phyloP scores from a whole-genome alignment of 1,284 basidiomycete genomes.

The Golubevia sp. region DNA sequence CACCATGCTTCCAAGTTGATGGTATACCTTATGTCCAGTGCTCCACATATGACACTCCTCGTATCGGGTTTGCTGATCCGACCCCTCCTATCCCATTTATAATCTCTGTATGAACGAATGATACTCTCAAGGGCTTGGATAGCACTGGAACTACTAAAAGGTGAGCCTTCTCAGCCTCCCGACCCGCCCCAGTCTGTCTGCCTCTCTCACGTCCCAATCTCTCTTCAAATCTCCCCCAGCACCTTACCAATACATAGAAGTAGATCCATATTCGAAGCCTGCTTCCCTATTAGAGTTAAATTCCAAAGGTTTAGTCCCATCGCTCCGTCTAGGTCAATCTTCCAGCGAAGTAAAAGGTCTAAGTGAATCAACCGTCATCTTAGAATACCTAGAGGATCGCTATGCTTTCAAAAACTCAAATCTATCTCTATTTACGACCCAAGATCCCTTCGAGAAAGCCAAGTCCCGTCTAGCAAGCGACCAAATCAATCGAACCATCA shows the following conservation, averaged over 20 bases:
- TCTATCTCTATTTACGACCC: conserved; percentile 25
- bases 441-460: conserved; percentile 29
- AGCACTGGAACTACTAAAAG: conserved; percentile 30
- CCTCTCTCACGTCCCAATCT: too few relatives aligned
- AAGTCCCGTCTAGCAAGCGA: conserved; percentile 29
- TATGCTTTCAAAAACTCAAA: conserved; percentile 11
- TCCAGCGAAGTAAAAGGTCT: conserved; percentile 23
- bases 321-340: conserved; percentile 22
- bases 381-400: conserved; percentile 41
- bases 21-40: too few relatives aligned
- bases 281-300: conserved; percentile 38
- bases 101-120: too few relatives aligned
- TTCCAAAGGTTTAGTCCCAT: conserved; percentile 41
- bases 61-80: too few relatives aligned
- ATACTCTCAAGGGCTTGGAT: conserved; percentile 38
- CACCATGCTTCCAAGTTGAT: too few relatives aligned
- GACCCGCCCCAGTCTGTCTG: too few relatives aligned
- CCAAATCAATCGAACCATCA: conserved; percentile 33
- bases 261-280: conserved; percentile 48
- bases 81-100: too few relatives aligned
- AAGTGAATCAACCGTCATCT: conserved; percentile 38
- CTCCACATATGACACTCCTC: too few relatives aligned
- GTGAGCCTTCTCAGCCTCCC: too few relatives aligned
- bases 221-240: too few relatives aligned
- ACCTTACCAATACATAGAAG: conserved; percentile 37